A percentile compares a stretch with the other conserved stretches of the same genome.
phyloP scores from a whole-genome alignment of 805 yeast genomes.

The Kodamaea hsintzibuensis region DNA sequence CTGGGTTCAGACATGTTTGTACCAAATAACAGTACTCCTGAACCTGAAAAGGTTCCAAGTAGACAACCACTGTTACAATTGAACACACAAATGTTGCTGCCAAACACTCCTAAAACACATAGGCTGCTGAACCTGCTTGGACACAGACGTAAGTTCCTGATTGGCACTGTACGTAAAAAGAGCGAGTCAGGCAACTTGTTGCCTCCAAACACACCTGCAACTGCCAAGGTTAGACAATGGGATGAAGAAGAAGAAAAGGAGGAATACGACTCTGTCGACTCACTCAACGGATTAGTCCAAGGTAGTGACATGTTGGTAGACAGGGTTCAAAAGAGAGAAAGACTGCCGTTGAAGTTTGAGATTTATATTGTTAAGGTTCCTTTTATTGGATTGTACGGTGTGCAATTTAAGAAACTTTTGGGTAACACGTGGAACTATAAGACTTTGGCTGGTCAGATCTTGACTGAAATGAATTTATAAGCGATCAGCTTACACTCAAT shows the following conservation, averaged over 20 bases:
- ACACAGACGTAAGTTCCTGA: slow-evolving; percentile 63
- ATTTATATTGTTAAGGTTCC: slow-evolving; percentile 92
- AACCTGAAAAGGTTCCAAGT: slow-evolving; percentile 26
- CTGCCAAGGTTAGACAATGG: slow-evolving; percentile 33
- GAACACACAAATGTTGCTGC: slow-evolving; percentile 30
- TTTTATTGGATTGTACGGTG: slow-evolving; percentile 85
- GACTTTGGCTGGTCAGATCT: slow-evolving; percentile 81
- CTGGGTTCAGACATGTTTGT: slow-evolving; percentile 25
- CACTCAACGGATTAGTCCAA: slow-evolving; percentile 48
- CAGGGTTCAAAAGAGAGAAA: slow-evolving; percentile 53
- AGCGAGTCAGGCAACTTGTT: slow-evolving; percentile 39
- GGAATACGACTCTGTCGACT: slow-evolving; percentile 51
- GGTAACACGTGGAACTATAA: slow-evolving; percentile 97
- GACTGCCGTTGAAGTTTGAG: slow-evolving; percentile 77
- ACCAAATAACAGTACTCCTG: slow-evolving; percentile 28
- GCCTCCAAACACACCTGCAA: slow-evolving; percentile 60
- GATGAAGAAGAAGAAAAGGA: slow-evolving; percentile 41
- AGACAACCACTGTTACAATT: slow-evolving; percentile 41
- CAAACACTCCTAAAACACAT: slow-evolving; percentile 32
- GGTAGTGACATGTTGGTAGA: slow-evolving; percentile 63
- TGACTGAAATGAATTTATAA: slow-evolving; percentile 66
- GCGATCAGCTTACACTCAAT: neutral
- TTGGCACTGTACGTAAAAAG: slow-evolving; percentile 55
- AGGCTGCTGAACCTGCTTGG: slow-evolving; percentile 41
- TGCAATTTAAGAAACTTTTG: slow-evolving; percentile 87